Percentiles rank a stretch among this genome's conserved stretches.
These are phyloP conservation scores for Beauveria rudraprayagi DNA, from an alignment of 2,329 filamentous ascomycete species.

Conservation along the genomic window DNA sequence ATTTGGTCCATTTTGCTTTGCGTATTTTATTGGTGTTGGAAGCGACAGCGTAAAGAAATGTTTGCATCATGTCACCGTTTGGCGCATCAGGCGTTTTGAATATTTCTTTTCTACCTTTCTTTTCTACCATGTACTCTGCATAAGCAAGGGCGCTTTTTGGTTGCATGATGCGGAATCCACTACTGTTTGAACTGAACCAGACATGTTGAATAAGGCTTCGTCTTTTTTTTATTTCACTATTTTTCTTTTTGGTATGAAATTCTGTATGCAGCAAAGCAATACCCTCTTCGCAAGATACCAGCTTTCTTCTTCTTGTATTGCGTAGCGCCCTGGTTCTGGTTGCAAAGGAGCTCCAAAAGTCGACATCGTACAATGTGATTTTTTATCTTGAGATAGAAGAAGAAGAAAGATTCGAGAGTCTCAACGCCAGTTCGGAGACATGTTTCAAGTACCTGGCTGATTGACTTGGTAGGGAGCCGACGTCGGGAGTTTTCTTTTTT, in stretches of 20 bases:
- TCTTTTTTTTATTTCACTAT: neutral
- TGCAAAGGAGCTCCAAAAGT: no score
- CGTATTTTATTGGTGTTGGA: neutral
- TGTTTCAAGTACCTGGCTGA: no score
- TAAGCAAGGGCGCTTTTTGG: neutral
- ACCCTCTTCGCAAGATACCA: neutral
- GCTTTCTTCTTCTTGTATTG: neutral
- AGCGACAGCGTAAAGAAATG: neutral
- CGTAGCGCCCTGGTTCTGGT: no score
- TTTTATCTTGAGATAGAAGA: no score
- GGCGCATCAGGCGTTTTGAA: neutral
- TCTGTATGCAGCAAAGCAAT: neutral
- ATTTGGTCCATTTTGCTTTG: neutral
- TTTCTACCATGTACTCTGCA: neutral
- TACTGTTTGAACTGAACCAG: neutral
- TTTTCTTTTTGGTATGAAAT: neutral
- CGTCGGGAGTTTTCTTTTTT: neutral
- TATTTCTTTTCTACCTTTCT: neutral
- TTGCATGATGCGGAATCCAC: neutral
- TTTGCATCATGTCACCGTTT: neutral
- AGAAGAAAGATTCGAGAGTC: no score
- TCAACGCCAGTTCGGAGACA: no score
- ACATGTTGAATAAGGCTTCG: neutral
- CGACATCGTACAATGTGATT: no score
- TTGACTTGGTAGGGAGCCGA: neutral